phyloP scores from a whole-genome alignment of 2,329 filamentous ascomycete species.

The Cercospora zeina region DNA sequence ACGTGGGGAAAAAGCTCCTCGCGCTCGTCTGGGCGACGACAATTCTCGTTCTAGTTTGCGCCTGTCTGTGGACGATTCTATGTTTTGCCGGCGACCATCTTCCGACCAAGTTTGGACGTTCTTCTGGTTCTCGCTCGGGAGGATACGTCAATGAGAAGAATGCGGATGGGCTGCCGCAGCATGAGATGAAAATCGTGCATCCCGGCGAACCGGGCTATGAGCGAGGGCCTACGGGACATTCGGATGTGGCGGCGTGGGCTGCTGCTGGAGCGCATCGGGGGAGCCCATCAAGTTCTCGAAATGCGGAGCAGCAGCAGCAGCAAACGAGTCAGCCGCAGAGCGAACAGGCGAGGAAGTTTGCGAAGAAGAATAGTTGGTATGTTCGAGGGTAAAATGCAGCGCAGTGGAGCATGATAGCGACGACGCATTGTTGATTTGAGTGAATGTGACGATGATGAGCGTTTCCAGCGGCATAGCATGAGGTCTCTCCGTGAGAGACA shows the following conservation, averaged over 20 bases:
- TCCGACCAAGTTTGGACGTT: constrained; percentile 2
- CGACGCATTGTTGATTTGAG: background rate
- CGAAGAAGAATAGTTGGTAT: constrained; percentile 18
- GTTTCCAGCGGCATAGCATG: background rate
- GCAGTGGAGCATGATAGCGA: background rate
- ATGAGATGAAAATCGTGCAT: constrained; percentile 16
- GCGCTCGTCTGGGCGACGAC: constrained; percentile 61
- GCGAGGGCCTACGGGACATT: constrained; percentile 11
- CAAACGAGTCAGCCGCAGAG: constrained; percentile 9
- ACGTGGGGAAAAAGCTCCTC: constrained; percentile 58
- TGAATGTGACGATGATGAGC: background rate
- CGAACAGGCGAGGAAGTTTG: constrained; percentile 10
- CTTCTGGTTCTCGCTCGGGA: background rate
- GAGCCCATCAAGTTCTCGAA: background rate
- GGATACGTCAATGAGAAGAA: background rate
- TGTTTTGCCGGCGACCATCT: constrained; percentile 22
- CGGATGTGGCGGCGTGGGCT: constrained; percentile 16
- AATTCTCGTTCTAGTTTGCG: constrained; percentile 32
- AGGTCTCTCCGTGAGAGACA: background rate
- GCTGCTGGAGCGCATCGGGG: constrained; percentile 3
- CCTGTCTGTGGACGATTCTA: constrained; percentile 25
- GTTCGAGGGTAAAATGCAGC: background rate
- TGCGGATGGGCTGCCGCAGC: background rate
- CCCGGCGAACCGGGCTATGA: constrained; percentile 5
- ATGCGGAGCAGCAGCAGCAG: background rate